Conservation (phyloP, 208 protist genomes). For the Leishmania gerbilli region DNA sequence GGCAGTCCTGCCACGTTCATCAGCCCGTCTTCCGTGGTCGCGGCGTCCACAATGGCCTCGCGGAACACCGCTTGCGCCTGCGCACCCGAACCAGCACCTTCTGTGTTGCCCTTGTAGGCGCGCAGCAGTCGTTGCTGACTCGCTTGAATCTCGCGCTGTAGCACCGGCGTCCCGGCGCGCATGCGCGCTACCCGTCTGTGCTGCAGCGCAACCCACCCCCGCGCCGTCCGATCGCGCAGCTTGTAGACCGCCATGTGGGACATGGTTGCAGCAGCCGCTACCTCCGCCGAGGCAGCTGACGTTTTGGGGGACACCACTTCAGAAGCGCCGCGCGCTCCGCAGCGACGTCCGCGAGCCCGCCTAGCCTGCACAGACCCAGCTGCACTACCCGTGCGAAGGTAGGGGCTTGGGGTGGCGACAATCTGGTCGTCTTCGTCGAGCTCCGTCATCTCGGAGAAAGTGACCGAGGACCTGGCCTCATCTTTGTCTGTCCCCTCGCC, state of each 20-base stretch:
- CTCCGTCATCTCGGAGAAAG: background rate
- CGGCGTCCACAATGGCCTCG: background rate
- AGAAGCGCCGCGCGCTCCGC: background rate
- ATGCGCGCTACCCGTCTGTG: slow-evolving; percentile 31
- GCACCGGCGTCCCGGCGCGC: slow-evolving; percentile 12
- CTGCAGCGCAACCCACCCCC: slow-evolving; percentile 39
- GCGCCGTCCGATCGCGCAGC: slow-evolving; percentile 30
- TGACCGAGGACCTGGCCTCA: background rate
- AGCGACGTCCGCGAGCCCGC: background rate
- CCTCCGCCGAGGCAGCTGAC: background rate
- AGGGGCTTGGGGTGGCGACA: background rate
- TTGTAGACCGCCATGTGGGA: slow-evolving; percentile 19
- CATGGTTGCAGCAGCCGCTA: slow-evolving; percentile 4
- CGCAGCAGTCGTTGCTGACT: slow-evolving; percentile 33
- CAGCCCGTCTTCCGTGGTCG: background rate
- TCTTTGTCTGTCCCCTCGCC: slow-evolving; percentile 2
- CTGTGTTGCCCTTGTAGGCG: background rate
- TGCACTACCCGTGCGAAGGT: background rate
- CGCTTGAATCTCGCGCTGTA: slow-evolving; percentile 31
- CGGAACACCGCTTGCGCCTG: background rate
- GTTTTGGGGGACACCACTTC: too few relatives aligned
- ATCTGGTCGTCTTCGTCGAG: background rate
- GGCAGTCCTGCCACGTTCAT: background rate
- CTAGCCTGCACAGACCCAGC: background rate
- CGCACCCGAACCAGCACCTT: background rate